Evolutionary conservation across 2,329 filamentous ascomycete species (phyloP).

Genomic region (Colletotrichum endophyticum): DNA sequence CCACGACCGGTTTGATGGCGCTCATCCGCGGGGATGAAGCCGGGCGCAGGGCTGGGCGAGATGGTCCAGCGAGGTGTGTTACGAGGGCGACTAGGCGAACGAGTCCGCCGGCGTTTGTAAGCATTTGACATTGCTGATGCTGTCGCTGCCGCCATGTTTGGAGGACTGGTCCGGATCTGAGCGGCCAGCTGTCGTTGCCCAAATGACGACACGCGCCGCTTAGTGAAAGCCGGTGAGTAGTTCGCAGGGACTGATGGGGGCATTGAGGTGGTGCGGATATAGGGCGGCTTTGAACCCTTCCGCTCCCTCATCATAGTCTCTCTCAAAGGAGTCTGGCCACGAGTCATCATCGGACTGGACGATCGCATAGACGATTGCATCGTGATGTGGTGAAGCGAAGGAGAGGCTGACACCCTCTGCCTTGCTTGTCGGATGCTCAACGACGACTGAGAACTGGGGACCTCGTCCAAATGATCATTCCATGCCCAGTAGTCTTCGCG

Average conservation of each 20-base stretch:
- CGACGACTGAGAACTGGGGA: slow-evolving; percentile 49
- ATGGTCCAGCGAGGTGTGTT: slow-evolving; percentile 63
- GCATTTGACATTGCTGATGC: background rate
- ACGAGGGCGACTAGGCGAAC: slow-evolving; percentile 60
- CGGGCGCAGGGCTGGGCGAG: slow-evolving; percentile 48
- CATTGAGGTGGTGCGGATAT: slow-evolving; percentile 58
- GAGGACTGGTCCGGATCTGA: slow-evolving; percentile 29
- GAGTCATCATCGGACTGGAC: slow-evolving; percentile 37
- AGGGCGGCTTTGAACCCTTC: slow-evolving; percentile 49
- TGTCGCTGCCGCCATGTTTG: slow-evolving; percentile 16
- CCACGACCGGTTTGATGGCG: slow-evolving; percentile 39
- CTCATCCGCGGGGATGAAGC: slow-evolving; percentile 32
- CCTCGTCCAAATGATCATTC: slow-evolving; percentile 67
- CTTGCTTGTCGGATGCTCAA: slow-evolving; percentile 46
- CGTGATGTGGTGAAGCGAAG: slow-evolving; percentile 44
- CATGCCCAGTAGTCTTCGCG: slow-evolving; percentile 72
- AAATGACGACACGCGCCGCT: slow-evolving; percentile 52
- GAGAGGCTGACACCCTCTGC: slow-evolving; percentile 45
- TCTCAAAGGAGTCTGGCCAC: slow-evolving; percentile 45
- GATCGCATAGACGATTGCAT: slow-evolving; percentile 39
- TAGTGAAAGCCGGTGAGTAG: slow-evolving; percentile 43
- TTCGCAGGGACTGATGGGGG: slow-evolving; percentile 45
- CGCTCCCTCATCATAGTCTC: slow-evolving; percentile 41
- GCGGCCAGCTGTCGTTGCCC: slow-evolving; percentile 26
- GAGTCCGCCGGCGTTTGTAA: slow-evolving; percentile 55